These are phyloP conservation scores for Neonectria sp. DNA, from an alignment of 2,329 filamentous ascomycete genomes.

Conservation along the genomic window DNA sequence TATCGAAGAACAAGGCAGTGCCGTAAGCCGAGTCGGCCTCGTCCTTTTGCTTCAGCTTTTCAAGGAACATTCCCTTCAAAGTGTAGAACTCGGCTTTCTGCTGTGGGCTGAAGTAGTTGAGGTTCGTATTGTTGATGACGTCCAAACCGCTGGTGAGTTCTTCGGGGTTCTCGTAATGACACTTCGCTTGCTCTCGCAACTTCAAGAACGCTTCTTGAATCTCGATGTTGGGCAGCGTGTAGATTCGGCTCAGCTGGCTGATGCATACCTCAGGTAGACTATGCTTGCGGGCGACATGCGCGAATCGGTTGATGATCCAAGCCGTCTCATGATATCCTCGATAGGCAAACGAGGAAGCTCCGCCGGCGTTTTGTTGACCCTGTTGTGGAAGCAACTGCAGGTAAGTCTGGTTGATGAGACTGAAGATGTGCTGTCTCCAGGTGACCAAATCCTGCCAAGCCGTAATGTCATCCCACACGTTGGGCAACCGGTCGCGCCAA, in stretches of 20 bases:
- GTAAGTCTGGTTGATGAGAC: constrained; percentile 95
- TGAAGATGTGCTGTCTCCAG: constrained; percentile 99
- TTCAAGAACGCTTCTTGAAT: constrained; percentile 99
- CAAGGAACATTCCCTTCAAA: constrained; percentile 98
- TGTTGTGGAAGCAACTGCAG: constrained; percentile 86
- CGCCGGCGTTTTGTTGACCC: constrained; percentile 82
- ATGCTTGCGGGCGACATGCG: constrained; percentile 97
- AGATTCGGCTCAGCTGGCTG: constrained; percentile 95
- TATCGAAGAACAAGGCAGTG: constrained; percentile 95
- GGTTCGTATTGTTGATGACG: constrained; percentile 99
- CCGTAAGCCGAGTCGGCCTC: constrained; percentile 96
- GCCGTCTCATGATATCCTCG: constrained; percentile 98
- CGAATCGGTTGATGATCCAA: constrained; percentile 99
- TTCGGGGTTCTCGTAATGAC: constrained; percentile 95
- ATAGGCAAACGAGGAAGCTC: constrained; percentile 92
- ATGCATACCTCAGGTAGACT: constrained; percentile 98
- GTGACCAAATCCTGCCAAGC: constrained; percentile 99
- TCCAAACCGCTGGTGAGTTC: constrained; percentile 95
- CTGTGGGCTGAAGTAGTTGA: constrained; percentile 96
- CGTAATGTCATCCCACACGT: constrained; percentile 99
- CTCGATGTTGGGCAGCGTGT: constrained; percentile 98
- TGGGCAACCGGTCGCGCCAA: constrained; percentile 95
- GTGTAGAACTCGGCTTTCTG: constrained; percentile 99
- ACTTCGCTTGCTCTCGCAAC: constrained; percentile 97
- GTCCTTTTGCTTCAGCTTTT: constrained; percentile 90